Conservation (phyloP, 805 yeast genomes). For the Cyberlindnera euphorbiae region DNA sequence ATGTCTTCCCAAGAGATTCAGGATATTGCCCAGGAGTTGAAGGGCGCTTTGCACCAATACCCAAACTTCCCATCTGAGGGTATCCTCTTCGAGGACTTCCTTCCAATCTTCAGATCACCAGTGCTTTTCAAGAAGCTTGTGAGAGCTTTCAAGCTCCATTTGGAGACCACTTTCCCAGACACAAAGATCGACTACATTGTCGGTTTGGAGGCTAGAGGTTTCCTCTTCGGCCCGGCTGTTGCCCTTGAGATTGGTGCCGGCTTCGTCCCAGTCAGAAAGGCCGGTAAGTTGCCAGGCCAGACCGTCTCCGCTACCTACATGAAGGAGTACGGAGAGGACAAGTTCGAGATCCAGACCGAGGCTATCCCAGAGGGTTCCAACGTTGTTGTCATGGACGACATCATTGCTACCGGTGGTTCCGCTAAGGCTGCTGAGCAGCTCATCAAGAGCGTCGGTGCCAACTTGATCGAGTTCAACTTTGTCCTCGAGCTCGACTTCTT, state of each 20-base stretch:
- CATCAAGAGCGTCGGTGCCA: constrained; percentile 60
- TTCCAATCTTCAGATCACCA: constrained; percentile 89
- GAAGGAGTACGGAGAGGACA: constrained; percentile 92
- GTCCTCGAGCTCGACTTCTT: constrained; percentile 94
- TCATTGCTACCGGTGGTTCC: constrained; percentile 97
- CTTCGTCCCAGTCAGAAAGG: constrained; percentile 92
- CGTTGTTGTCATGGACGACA: constrained; percentile 89
- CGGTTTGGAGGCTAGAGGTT: constrained; percentile 96
- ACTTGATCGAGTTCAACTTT: constrained; percentile 75
- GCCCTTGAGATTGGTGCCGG: constrained; percentile 88
- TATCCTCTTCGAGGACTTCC: constrained; percentile 88
- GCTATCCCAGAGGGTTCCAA: constrained; percentile 76
- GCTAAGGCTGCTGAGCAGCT: constrained; percentile 92
- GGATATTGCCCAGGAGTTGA: constrained; percentile 40
- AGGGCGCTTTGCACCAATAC: constrained; percentile 62
- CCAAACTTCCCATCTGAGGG: constrained; percentile 95
- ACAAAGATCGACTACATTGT: constrained; percentile 80
- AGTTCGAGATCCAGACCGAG: constrained; percentile 81
- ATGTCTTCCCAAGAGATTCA: constrained; percentile 20
- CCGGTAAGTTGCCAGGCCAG: constrained; percentile 92
- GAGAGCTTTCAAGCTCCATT: constrained; percentile 72
- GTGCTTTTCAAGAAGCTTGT: constrained; percentile 73
- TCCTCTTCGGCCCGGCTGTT: constrained; percentile 91
- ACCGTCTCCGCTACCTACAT: constrained; percentile 63
- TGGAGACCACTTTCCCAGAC: constrained; percentile 49